These are phyloP conservation scores for Chlorella sp. DNA, from an alignment of 139 green algal species.

Conservation along the genomic window DNA sequence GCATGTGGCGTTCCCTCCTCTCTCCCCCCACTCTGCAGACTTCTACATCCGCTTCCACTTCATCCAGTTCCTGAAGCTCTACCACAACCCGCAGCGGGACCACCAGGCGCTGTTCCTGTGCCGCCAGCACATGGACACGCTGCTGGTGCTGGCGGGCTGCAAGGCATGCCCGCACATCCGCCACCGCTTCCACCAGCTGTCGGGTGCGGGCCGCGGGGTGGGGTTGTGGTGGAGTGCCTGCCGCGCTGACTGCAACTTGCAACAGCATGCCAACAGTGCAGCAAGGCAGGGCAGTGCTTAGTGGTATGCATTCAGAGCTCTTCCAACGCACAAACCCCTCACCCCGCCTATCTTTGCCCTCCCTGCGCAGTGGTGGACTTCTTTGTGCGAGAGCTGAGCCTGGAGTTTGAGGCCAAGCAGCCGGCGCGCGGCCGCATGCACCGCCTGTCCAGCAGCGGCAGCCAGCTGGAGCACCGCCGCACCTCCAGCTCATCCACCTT, in stretches of 20 bases:
- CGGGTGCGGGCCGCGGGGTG: not conserved
- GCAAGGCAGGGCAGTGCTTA: too few relatives aligned
- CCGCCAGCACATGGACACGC: slow-evolving; percentile 44
- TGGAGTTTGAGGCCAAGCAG: slow-evolving; percentile 60
- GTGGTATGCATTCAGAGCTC: not conserved
- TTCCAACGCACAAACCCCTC: not conserved
- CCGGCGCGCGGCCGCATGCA: slow-evolving; percentile 26
- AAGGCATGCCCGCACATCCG: slow-evolving; percentile 10
- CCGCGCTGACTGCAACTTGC: not conserved
- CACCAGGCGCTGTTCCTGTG: slow-evolving; percentile 52
- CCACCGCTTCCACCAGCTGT: slow-evolving; percentile 55
- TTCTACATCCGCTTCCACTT: slow-evolving; percentile 60
- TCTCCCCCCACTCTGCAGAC: slow-evolving; percentile 30
- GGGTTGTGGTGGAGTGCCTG: not conserved
- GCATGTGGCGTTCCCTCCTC: too few relatives aligned
- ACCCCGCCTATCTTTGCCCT: not conserved
- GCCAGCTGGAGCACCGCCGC: slow-evolving; percentile 28
- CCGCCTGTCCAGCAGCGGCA: slow-evolving; percentile 27
- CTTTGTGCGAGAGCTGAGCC: slow-evolving; percentile 57
- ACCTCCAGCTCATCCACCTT: slow-evolving; percentile 1
- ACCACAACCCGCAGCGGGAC: slow-evolving; percentile 49
- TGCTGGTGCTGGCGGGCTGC: slow-evolving; percentile 46
- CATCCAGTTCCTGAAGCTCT: slow-evolving; percentile 57
- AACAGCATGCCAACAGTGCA: too few relatives aligned
- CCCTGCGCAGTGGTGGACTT: slow-evolving; percentile 51